Percentiles rank a stretch among this genome's conserved stretches.
Evolutionary conservation across 192 early-diverging fungal genomes (phyloP).

Genomic region (Podila clonocystis): DNA sequence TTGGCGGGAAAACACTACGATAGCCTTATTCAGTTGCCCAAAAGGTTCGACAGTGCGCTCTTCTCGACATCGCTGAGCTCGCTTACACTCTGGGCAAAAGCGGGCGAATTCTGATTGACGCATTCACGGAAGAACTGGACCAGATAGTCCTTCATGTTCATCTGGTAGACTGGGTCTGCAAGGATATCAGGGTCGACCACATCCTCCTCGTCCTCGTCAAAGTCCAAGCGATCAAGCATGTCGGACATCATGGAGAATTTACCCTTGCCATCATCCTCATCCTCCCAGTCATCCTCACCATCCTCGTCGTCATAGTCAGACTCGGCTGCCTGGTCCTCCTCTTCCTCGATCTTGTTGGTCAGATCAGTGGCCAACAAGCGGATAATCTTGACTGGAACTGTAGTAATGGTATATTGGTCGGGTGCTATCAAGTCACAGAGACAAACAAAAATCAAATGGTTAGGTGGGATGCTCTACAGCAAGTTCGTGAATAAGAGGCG

Average conservation of each 20-base stretch:
- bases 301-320: constrained; percentile 62
- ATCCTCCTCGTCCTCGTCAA: constrained; percentile 67
- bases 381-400: constrained; percentile 86
- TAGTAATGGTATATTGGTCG: constrained; percentile 81
- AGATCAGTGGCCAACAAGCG: constrained; percentile 87
- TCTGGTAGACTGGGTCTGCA: constrained; percentile 71
- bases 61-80: constrained; percentile 45
- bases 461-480: no score
- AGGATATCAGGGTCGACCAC: constrained; percentile 73
- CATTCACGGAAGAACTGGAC: constrained; percentile 67
- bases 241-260: constrained; percentile 37
- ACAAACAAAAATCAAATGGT: no score
- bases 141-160: constrained; percentile 71
- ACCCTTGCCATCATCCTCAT: constrained; percentile 63
- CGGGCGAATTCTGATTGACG: constrained; percentile 54
- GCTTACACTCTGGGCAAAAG: constrained; percentile 29
- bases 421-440: constrained; percentile 59
- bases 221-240: constrained; percentile 25
- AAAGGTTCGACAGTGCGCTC: constrained; percentile 16
- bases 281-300: constrained; percentile 62
- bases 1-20: not conserved
- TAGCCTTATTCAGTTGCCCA: constrained; percentile 15
- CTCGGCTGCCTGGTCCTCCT: constrained; percentile 62
- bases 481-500: no score
- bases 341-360: constrained; percentile 71